Evolutionary conservation across 1,139 yeast genomes (phyloP).

Genomic region (Lipomyces yarrowii): DNA sequence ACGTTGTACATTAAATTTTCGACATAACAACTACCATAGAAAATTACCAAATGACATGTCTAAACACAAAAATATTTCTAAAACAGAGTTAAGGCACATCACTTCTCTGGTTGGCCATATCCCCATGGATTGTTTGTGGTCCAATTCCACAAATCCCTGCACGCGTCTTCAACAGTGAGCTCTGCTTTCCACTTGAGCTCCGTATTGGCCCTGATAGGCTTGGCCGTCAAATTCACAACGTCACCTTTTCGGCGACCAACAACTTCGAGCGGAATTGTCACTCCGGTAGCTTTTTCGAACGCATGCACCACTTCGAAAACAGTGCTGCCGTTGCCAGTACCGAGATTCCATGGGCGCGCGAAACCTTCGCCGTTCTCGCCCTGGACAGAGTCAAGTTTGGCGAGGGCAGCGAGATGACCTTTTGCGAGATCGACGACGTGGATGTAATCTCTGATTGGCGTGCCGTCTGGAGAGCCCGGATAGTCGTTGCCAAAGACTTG

Average conservation of each 20-base stretch:
- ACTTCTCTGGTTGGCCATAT: constrained; percentile 39
- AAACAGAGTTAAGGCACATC: not conserved
- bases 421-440: constrained; percentile 82
- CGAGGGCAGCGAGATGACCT: constrained; percentile 75
- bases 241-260: constrained; percentile 76
- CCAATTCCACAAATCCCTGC: constrained; percentile 80
- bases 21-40: not conserved
- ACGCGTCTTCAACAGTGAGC: constrained; percentile 62
- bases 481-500: constrained; percentile 62
- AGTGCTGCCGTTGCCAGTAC: constrained; percentile 78
- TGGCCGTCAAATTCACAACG: constrained; percentile 74
- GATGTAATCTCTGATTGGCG: constrained; percentile 80
- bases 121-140: constrained; percentile 70
- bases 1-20: too few species aligned
- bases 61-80: not conserved
- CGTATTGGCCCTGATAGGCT: constrained; percentile 63
- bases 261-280: constrained; percentile 64
- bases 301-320: constrained; percentile 73
- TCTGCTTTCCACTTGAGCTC: constrained; percentile 71
- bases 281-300: constrained; percentile 69
- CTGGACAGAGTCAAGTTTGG: constrained; percentile 51
- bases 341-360: constrained; percentile 80
- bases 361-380: constrained; percentile 46
- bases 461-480: constrained; percentile 68
- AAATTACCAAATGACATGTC: too few species aligned